Base-by-base conservation (phyloP, 129 eudicot species). In the Lactuca saligna region DNA sequence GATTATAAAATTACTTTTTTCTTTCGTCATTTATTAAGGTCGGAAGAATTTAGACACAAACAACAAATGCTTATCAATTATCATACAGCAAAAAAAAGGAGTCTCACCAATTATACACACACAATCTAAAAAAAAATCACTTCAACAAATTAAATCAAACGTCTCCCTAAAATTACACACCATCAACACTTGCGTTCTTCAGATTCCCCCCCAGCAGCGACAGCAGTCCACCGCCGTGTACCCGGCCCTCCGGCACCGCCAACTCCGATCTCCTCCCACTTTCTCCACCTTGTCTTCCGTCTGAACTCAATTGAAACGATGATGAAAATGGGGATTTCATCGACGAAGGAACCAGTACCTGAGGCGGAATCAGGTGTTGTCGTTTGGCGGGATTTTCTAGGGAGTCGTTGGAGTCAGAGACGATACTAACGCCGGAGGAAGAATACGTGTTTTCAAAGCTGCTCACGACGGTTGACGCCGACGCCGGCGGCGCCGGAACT, bases 301-400 rank as follows among this genome's bases (percentile, higher is more conserved):
- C 86, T 8, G 79, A 72, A 65, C 71, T 65, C 79, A 66, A 15
- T 0, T 54, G 86, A 46, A 54, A 65, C n/a, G 83, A 76, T 8
- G 80, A 59, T 17, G 96, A 67, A 38, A 81, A 79, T 34, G 86
- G 73, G 7, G 83, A 80, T 77, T 92, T 93, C 98, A 93, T 93
- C 3, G 97, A 89, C 60, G 84, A 65, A 44, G 98, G 98, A 72
- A 93, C 98, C 76, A 93, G 32, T 9, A 93, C 98, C 76, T 93
- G 94, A 10, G 98, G 92, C 11, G 98, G 96, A 17, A 93, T 93
- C 39, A 88, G 83, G 16, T 78, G 82, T 53, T 70, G 89, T 50
- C 81, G 38, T 69, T 92, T 88, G 11, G 86, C 70, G 10, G 91
- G 91, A 57, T 31, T 82, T 16, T 87, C 89, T 1, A 70, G 53